Percentiles rank a stretch among this genome's conserved stretches.
These are phyloP conservation scores for Apiotrichum akiyoshidainum DNA, from an alignment of 1,284 basidiomycete species.

Conservation along the genomic window DNA sequence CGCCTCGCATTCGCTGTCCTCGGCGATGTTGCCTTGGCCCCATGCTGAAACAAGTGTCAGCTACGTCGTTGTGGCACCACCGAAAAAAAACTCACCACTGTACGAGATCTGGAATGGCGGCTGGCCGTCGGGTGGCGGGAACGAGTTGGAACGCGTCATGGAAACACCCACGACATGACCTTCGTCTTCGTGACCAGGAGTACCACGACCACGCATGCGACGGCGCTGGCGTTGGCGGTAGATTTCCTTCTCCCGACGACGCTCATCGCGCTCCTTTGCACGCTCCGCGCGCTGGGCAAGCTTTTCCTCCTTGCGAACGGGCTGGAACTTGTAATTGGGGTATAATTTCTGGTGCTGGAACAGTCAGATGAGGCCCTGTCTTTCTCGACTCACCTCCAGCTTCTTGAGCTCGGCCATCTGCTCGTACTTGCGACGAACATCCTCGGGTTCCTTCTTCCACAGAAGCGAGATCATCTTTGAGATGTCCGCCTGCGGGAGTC, in stretches of 20 bases:
- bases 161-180: neutral
- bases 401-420: slow-evolving; percentile 65
- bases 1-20: slow-evolving; percentile 3
- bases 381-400: slow-evolving; percentile 52
- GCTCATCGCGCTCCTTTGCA: slow-evolving; percentile 32
- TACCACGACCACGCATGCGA: neutral
- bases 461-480: slow-evolving; percentile 66
- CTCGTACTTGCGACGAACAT: slow-evolving; percentile 64
- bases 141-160: slow-evolving; percentile 3
- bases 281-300: slow-evolving; percentile 54
- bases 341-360: slow-evolving; percentile 58
- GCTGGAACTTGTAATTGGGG: slow-evolving; percentile 71
- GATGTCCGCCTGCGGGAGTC: slow-evolving; percentile 66
- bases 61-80: neutral
- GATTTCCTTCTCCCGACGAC: slow-evolving; percentile 28
- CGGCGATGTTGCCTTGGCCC: neutral
- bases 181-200: neutral
- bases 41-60: neutral
- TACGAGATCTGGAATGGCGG: neutral
- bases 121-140: neutral
- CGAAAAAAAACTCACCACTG: neutral
- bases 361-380: slow-evolving; percentile 1
- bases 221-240: neutral
- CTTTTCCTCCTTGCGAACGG: slow-evolving; percentile 65
- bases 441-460: slow-evolving; percentile 64